A percentile compares a stretch with the other conserved stretches of the same genome.
Conservation (phyloP, 1,284 basidiomycete genomes). For the Ceraceosorus guamensis region DNA sequence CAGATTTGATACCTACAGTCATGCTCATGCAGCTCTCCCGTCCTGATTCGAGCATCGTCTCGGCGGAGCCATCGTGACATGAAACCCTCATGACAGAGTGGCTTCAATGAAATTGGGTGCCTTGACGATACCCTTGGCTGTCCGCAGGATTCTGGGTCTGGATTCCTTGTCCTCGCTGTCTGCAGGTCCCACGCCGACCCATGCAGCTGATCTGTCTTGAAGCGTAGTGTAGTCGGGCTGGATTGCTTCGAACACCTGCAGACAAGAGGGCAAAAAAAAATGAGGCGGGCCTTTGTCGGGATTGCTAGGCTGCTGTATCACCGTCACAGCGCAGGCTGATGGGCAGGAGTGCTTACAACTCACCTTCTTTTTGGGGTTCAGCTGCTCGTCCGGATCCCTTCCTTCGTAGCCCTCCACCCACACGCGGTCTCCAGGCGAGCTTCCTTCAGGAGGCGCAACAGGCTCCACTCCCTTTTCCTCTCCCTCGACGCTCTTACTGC, state of each 20-base stretch:
- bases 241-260: slow-evolving; percentile 46
- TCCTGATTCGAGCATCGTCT: too few relatives aligned
- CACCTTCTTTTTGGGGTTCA: slow-evolving; percentile 49
- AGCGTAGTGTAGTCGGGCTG: slow-evolving; percentile 44
- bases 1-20: too few relatives aligned
- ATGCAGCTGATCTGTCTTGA: slow-evolving; percentile 30
- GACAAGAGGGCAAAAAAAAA: neutral
- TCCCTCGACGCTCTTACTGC: slow-evolving; percentile 27
- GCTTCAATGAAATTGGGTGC: slow-evolving; percentile 39
- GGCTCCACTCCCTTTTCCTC: slow-evolving; percentile 46
- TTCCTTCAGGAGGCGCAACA: slow-evolving; percentile 39
- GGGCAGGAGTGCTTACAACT: neutral
- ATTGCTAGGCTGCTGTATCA: neutral
- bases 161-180: slow-evolving; percentile 40
- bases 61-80: neutral
- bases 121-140: slow-evolving; percentile 31
- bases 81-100: slow-evolving; percentile 26
- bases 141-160: slow-evolving; percentile 28
- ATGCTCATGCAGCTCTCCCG: too few relatives aligned
- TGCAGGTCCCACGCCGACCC: slow-evolving; percentile 38
- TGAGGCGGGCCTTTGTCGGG: too few relatives aligned
- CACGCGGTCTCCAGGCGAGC: slow-evolving; percentile 38
- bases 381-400: slow-evolving; percentile 35
- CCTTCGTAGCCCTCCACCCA: slow-evolving; percentile 46
- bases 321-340: neutral